Percentiles rank a stretch among this genome's conserved stretches.
phyloP scores from a whole-genome alignment of 2,329 filamentous ascomycete genomes.

The Cercospora zeina region DNA sequence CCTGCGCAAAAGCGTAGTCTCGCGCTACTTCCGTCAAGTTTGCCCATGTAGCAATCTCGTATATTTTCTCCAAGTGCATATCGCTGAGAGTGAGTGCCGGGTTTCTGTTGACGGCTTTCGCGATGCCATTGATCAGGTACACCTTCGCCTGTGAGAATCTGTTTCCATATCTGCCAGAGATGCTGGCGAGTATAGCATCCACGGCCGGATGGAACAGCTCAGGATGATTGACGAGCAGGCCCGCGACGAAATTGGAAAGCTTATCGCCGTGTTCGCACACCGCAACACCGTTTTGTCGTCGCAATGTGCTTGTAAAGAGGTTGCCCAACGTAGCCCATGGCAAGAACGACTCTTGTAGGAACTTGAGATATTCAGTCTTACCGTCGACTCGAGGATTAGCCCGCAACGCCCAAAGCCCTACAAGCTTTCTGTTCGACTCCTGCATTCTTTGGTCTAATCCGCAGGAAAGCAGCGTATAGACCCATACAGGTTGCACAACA shows the following conservation, averaged over 20 bases:
- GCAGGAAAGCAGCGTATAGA: slow-evolving; percentile 46
- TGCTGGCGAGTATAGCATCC: slow-evolving; percentile 38
- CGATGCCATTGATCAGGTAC: slow-evolving; percentile 48
- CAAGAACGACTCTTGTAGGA: slow-evolving; percentile 47
- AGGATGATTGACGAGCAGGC: slow-evolving; percentile 34
- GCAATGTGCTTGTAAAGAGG: slow-evolving; percentile 46
- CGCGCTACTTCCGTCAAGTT: slow-evolving; percentile 48
- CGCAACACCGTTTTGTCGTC: slow-evolving; percentile 36
- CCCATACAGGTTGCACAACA: slow-evolving; percentile 44
- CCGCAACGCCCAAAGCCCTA: slow-evolving; percentile 50
- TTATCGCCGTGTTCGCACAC: slow-evolving; percentile 46
- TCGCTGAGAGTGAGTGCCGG: slow-evolving; percentile 25
- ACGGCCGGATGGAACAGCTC: slow-evolving; percentile 31
- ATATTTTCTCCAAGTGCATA: slow-evolving; percentile 33
- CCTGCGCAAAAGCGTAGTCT: slow-evolving; percentile 42
- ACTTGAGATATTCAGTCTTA: slow-evolving; percentile 36
- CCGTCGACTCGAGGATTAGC: slow-evolving; percentile 31
- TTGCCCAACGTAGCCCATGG: slow-evolving; percentile 52
- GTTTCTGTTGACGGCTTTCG: slow-evolving; percentile 37
- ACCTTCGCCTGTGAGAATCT: slow-evolving; percentile 47
- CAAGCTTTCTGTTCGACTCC: slow-evolving; percentile 49
- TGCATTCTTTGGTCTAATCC: slow-evolving; percentile 46
- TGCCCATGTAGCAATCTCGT: slow-evolving; percentile 36
- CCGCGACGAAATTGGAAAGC: slow-evolving; percentile 42
- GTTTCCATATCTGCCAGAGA: slow-evolving; percentile 34